Conservation (phyloP, 805 yeast genomes). For the Candida easanensis region DNA sequence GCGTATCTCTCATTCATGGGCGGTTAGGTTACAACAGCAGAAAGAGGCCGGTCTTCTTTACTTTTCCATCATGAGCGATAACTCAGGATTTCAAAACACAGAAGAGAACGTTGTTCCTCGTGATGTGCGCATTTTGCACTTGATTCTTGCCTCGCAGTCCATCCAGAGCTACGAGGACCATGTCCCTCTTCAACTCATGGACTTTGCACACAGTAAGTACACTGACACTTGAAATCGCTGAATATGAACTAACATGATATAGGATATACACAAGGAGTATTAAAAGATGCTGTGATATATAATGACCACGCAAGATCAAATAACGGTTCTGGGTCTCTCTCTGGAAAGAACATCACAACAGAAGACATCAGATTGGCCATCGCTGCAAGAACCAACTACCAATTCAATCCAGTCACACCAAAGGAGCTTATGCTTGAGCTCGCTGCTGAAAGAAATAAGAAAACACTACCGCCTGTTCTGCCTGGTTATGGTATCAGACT, state of each 20-base stretch:
- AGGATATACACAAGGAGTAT: slow-evolving; percentile 78
- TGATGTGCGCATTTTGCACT: slow-evolving; percentile 86
- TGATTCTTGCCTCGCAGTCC: slow-evolving; percentile 91
- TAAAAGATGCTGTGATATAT: slow-evolving; percentile 87
- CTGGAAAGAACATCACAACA: slow-evolving; percentile 58
- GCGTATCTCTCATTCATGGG: neutral
- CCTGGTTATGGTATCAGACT: slow-evolving; percentile 89
- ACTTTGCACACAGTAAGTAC: slow-evolving; percentile 74
- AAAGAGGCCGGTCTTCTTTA: neutral
- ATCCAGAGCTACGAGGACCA: slow-evolving; percentile 91
- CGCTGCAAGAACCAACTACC: slow-evolving; percentile 91
- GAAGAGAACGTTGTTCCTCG: slow-evolving; percentile 55
- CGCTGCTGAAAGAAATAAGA: slow-evolving; percentile 88
- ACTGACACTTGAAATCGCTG: too few species aligned
- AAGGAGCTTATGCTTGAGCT: slow-evolving; percentile 86
- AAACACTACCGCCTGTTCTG: slow-evolving; percentile 86
- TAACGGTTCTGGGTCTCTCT: slow-evolving; percentile 38
- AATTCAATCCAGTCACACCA: slow-evolving; percentile 94
- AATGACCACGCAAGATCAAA: slow-evolving; percentile 69
- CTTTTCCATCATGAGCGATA: slow-evolving; percentile 5
- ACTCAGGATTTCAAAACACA: neutral
- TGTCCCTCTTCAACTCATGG: slow-evolving; percentile 94
- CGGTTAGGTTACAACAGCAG: neutral
- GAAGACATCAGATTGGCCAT: slow-evolving; percentile 93
- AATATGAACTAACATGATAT: neutral